Evolutionary conservation across 441 rosid species (phyloP).

Genomic region (Gossypium schwendimanii): DNA sequence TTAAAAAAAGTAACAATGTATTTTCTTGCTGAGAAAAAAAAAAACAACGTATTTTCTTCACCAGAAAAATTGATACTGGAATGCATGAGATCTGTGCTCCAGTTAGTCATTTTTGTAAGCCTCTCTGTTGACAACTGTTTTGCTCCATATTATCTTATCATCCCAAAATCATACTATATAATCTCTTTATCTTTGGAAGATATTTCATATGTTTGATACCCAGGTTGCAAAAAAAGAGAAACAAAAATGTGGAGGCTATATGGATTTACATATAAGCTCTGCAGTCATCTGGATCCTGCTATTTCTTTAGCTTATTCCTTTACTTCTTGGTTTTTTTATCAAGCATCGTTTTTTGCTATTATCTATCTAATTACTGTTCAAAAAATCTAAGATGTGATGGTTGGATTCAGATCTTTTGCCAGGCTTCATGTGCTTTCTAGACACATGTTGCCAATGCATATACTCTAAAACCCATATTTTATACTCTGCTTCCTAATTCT

Average conservation of each 20-base stretch:
- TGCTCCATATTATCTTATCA: neutral
- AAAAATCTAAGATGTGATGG: neutral
- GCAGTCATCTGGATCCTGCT: neutral
- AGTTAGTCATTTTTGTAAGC: neutral
- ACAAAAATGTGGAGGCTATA: neutral
- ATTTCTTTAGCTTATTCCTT: constrained; percentile 4
- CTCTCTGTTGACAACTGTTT: neutral
- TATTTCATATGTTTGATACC: neutral
- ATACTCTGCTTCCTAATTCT: neutral
- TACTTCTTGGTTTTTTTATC: neutral
- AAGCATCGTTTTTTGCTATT: neutral
- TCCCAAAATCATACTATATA: neutral
- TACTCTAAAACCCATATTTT: neutral
- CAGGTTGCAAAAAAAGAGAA: neutral
- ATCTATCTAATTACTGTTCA: neutral
- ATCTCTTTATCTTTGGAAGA: neutral
- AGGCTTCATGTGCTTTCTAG: neutral
- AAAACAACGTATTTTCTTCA: neutral
- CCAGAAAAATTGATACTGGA: neutral
- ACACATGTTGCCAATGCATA: neutral
- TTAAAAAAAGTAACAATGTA: neutral
- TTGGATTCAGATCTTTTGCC: neutral
- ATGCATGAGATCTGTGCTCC: neutral
- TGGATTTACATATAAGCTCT: neutral
- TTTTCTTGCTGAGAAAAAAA: neutral